These are phyloP conservation scores for Komagataella phaffii DNA, from an alignment of 805 yeast genomes.

Conservation along the genomic window DNA sequence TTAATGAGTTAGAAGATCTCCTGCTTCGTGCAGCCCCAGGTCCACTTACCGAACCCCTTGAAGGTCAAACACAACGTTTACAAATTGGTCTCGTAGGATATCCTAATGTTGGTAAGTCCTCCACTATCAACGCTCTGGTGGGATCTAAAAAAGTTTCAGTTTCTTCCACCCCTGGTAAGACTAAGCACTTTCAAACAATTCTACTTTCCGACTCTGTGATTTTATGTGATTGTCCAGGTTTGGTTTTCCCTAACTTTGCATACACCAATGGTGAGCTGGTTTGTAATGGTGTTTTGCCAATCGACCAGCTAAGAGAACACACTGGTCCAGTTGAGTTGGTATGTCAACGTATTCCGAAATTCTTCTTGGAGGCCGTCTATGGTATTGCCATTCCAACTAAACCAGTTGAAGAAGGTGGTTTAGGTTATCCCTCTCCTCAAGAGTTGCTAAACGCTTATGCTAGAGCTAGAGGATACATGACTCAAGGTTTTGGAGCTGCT, in stretches of 20 bases:
- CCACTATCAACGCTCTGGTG: slow-evolving; percentile 93
- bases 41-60: slow-evolving; percentile 35
- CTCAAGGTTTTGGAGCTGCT: slow-evolving; percentile 94
- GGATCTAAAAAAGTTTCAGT: slow-evolving; percentile 98
- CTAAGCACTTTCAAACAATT: slow-evolving; percentile 97
- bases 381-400: slow-evolving; percentile 80
- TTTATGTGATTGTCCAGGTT: slow-evolving; percentile 97
- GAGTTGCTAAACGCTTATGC: slow-evolving; percentile 89
- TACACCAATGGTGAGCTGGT: slow-evolving; percentile 93
- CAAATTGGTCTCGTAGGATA: slow-evolving; percentile 96
- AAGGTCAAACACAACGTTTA: slow-evolving; percentile 46
- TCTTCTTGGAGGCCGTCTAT: slow-evolving; percentile 77
- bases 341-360: slow-evolving; percentile 80
- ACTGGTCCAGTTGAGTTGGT: slow-evolving; percentile 82
- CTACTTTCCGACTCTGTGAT: slow-evolving; percentile 69
- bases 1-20: slow-evolving; percentile 74
- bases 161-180: slow-evolving; percentile 96
- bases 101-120: slow-evolving; percentile 64
- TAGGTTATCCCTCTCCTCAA: slow-evolving; percentile 78
- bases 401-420: slow-evolving; percentile 77
- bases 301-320: slow-evolving; percentile 88
- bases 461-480: slow-evolving; percentile 92
- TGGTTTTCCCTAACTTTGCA: slow-evolving; percentile 96
- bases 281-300: slow-evolving; percentile 97
- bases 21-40: slow-evolving; percentile 72